Percentiles rank a stretch among this genome's conserved stretches.
Evolutionary conservation across 768 basidiomycete species (phyloP).

Genomic region (Asterophora lycoperdoides): DNA sequence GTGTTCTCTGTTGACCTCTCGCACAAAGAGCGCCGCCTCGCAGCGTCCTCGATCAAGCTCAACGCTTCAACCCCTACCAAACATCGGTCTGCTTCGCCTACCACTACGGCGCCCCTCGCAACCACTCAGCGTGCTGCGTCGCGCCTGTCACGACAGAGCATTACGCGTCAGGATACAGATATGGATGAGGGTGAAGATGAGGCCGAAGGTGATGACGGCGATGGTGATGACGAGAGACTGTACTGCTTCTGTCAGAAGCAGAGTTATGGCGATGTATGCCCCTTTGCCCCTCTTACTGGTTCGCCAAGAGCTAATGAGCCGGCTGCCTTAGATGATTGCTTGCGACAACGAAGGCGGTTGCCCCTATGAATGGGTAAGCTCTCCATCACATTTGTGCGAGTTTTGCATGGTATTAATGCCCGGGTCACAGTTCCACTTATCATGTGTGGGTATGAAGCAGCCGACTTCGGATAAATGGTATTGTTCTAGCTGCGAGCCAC

Average conservation of each 20-base stretch:
- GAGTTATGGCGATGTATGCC: slow-evolving; percentile 46
- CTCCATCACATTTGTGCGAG: not conserved
- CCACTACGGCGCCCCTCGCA: slow-evolving; percentile 26
- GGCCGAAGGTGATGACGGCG: slow-evolving; percentile 36
- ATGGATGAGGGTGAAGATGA: slow-evolving; percentile 40
- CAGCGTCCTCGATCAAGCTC: slow-evolving; percentile 40
- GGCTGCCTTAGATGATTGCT: slow-evolving; percentile 55
- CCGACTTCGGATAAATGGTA: slow-evolving; percentile 51
- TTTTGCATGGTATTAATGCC: not conserved
- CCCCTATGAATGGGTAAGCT: slow-evolving; percentile 65
- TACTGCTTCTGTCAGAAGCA: slow-evolving; percentile 53
- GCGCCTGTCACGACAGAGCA: slow-evolving; percentile 43
- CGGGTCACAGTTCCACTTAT: slow-evolving; percentile 50
- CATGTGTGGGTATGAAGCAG: slow-evolving; percentile 53
- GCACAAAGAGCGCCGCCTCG: slow-evolving; percentile 37
- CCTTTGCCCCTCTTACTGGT: slow-evolving; percentile 1
- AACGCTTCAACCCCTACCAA: slow-evolving; percentile 33
- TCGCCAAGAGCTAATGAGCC: not conserved
- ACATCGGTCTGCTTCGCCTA: slow-evolving; percentile 42
- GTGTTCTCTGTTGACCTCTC: not conserved
- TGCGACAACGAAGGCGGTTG: slow-evolving; percentile 66
- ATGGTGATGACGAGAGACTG: slow-evolving; percentile 43
- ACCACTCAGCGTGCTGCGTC: slow-evolving; percentile 37
- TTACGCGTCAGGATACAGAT: slow-evolving; percentile 29
- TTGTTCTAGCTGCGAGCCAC: slow-evolving; percentile 44